phyloP scores from a whole-genome alignment of 805 yeast species.

The Wickerhamomyces tratensis region DNA sequence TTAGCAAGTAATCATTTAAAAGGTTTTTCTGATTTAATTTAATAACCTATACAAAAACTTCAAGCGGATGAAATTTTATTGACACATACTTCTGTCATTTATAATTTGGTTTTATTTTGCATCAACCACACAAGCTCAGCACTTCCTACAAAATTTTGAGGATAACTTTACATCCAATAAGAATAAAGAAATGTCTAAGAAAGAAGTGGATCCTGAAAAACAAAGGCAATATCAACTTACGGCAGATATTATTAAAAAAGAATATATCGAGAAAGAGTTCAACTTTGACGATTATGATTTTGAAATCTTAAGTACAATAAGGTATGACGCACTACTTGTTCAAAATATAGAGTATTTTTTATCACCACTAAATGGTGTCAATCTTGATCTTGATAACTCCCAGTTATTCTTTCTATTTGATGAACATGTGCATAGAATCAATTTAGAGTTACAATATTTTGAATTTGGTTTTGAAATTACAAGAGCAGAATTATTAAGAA shows the following conservation, averaged over 20 bases:
- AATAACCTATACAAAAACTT: no score
- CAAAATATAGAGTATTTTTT: constrained; percentile 4
- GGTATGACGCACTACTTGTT: constrained; percentile 62
- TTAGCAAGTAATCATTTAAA: no score
- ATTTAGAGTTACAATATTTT: constrained; percentile 45
- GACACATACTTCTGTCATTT: no score
- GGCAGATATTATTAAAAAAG: background rate
- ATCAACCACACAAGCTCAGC: no score
- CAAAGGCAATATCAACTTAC: background rate
- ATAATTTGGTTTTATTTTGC: no score
- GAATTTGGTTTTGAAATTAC: constrained; percentile 35
- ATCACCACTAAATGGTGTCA: background rate
- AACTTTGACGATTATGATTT: constrained; percentile 24
- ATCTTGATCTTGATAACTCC: constrained; percentile 6
- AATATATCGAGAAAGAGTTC: constrained; percentile 5
- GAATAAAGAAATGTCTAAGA: background rate
- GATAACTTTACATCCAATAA: no score
- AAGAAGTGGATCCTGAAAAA: constrained; percentile 3
- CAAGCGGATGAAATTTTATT: no score
- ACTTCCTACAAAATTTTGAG: no score
- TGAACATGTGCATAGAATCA: constrained; percentile 54
- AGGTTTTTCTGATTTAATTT: no score
- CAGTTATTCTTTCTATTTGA: constrained; percentile 47
- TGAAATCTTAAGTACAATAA: constrained; percentile 56
- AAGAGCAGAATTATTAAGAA: constrained; percentile 28